Conservation (phyloP, 2,329 filamentous ascomycete genomes). For the Colletotrichum plurivorum region DNA sequence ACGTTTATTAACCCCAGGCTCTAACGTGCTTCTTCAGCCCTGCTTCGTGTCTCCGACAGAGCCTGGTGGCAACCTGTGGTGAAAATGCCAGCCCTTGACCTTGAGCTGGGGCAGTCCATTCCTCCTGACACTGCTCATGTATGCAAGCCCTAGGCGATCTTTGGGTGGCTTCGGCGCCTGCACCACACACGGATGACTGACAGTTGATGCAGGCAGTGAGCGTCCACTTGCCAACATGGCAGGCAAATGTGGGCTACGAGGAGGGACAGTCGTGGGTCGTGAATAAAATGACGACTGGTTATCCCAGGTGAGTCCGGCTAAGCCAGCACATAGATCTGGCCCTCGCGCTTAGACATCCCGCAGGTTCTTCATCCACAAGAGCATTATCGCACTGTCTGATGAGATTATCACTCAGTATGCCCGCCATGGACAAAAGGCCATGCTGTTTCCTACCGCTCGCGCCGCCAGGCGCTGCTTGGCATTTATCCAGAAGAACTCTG, state of each 20-base stretch:
- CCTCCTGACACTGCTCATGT: conserved; percentile 85
- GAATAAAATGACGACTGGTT: conserved; percentile 87
- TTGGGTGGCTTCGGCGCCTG: background rate
- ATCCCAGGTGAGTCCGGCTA: conserved; percentile 76
- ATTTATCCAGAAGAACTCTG: conserved; percentile 77
- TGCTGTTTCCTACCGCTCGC: conserved; percentile 83
- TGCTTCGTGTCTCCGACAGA: background rate
- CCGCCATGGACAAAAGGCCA: conserved; percentile 74
- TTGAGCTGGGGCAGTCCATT: conserved; percentile 78
- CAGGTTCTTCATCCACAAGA: conserved; percentile 93
- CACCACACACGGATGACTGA: background rate
- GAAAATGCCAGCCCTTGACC: conserved; percentile 63
- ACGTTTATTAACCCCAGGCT: too few relatives aligned
- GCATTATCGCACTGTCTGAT: conserved; percentile 80
- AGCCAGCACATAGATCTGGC: background rate
- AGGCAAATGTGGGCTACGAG: conserved; percentile 91
- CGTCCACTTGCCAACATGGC: conserved; percentile 95
- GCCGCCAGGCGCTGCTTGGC: conserved; percentile 80
- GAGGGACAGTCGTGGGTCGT: conserved; percentile 92
- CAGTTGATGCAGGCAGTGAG: conserved; percentile 81
- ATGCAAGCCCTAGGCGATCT: conserved; percentile 53
- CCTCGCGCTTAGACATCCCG: conserved; percentile 10
- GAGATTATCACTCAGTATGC: conserved; percentile 78
- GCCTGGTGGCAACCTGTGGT: background rate
- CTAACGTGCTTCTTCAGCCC: too few relatives aligned